These are phyloP conservation scores for Paspalum notatum DNA, from an alignment of 176 grass and related monocot genomes.

Conservation along the genomic window DNA sequence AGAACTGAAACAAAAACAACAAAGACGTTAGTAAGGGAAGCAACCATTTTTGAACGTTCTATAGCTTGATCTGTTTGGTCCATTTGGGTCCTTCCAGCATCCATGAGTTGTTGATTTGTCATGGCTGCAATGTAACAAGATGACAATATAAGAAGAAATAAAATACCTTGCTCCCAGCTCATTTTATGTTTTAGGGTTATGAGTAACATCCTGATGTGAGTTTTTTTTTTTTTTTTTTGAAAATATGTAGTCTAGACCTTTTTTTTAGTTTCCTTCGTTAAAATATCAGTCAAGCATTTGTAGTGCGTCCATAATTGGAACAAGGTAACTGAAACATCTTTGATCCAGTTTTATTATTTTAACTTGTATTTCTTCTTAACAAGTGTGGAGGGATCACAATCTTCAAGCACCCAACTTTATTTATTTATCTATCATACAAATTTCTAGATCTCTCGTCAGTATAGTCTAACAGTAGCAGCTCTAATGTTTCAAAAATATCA, in stretches of 20 bases:
- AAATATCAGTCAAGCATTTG: not conserved
- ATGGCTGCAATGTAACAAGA: slow-evolving; percentile 57
- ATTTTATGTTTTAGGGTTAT: not conserved
- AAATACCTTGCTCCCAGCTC: slow-evolving; percentile 27
- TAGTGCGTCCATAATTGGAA: not conserved
- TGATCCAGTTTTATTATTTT: slow-evolving; percentile 1
- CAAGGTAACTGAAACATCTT: not conserved
- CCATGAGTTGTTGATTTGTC: slow-evolving; percentile 89
- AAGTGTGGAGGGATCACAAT: slow-evolving; percentile 1
- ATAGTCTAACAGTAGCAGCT: not conserved
- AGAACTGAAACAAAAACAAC: not conserved
- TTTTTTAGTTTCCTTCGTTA: not conserved
- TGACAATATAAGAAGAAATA: slow-evolving; percentile 33
- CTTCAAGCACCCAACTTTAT: not conserved
- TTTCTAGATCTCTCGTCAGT: not conserved
- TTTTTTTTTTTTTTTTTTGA: not conserved
- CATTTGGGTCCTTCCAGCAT: slow-evolving; percentile 90
- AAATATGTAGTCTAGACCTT: not conserved
- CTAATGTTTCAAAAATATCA: not conserved
- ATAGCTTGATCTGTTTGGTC: slow-evolving; percentile 92
- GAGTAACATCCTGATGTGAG: slow-evolving; percentile 3
- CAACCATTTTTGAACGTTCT: slow-evolving; percentile 88
- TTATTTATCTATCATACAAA: not conserved
- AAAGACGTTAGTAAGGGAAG: not conserved
- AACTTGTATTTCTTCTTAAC: not conserved